phyloP scores from a whole-genome alignment of 2,329 filamentous ascomycete species.

The Thyridium curvatum region DNA sequence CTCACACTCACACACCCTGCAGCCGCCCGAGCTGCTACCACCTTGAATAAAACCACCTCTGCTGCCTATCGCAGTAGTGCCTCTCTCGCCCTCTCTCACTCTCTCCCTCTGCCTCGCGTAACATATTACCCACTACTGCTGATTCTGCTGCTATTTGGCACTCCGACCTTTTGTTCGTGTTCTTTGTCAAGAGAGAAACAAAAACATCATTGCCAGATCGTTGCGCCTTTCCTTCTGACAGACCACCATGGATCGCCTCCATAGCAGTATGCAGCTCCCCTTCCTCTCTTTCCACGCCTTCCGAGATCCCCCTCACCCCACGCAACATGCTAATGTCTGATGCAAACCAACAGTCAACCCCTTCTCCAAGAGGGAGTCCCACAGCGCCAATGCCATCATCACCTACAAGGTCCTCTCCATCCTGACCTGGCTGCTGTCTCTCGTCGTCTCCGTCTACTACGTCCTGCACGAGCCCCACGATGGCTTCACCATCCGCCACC shows the following conservation, averaged over 20 bases:
- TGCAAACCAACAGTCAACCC: slow-evolving; percentile 57
- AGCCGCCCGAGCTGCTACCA: too few species aligned
- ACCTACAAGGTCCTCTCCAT: slow-evolving; percentile 72
- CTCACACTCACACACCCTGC: too few species aligned
- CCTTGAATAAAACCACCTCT: too few species aligned
- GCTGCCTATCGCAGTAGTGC: too few species aligned
- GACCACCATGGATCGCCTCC: not conserved
- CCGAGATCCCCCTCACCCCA: too few species aligned
- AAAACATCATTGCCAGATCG: not conserved
- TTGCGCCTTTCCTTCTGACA: not conserved
- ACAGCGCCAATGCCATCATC: slow-evolving; percentile 54
- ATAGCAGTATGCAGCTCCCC: not conserved
- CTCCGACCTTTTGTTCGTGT: too few species aligned
- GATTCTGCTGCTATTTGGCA: too few species aligned
- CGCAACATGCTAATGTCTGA: too few species aligned
- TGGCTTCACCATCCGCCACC: slow-evolving; percentile 49
- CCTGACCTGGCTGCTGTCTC: slow-evolving; percentile 66
- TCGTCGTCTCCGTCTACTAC: slow-evolving; percentile 71
- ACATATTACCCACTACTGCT: too few species aligned
- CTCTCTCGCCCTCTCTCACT: not conserved
- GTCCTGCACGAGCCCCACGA: slow-evolving; percentile 58
- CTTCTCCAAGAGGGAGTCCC: slow-evolving; percentile 64
- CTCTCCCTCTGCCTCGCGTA: too few species aligned
- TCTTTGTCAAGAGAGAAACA: too few species aligned
- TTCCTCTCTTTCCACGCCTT: not conserved